Evolutionary conservation across 2,329 filamentous ascomycete genomes (phyloP).

Genomic region (Diaporthe sp.): DNA sequence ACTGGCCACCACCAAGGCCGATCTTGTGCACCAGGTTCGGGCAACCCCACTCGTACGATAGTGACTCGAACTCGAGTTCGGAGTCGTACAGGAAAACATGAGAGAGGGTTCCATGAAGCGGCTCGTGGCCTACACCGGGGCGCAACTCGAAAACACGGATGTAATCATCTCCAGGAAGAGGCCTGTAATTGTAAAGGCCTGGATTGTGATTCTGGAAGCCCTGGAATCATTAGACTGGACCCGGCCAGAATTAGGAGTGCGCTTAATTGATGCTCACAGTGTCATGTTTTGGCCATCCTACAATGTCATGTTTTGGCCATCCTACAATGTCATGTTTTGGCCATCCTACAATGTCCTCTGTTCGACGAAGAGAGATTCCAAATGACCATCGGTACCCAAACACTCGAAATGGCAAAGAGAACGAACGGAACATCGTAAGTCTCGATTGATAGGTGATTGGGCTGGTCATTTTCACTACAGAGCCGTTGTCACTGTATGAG

Average conservation of each 20-base stretch:
- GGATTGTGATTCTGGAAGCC: neutral
- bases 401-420: neutral
- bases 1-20: neutral
- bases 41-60: neutral
- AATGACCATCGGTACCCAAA: neutral
- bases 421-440: neutral
- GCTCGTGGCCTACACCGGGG: neutral
- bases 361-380: neutral
- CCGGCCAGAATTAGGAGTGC: neutral
- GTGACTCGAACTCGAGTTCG: neutral
- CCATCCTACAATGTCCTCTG: neutral
- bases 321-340: neutral
- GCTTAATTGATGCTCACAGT: neutral
- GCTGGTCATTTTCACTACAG: neutral
- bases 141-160: slow-evolving; percentile 12
- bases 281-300: neutral
- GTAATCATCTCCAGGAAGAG: neutral
- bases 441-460: neutral
- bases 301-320: neutral
- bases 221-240: neutral
- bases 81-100: neutral
- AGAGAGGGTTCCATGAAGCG: neutral
- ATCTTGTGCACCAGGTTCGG: neutral
- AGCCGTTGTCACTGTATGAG: too few species aligned
- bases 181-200: neutral